Conservation (phyloP, 257 asterid species). For the Salvia miltiorrhiza region DNA sequence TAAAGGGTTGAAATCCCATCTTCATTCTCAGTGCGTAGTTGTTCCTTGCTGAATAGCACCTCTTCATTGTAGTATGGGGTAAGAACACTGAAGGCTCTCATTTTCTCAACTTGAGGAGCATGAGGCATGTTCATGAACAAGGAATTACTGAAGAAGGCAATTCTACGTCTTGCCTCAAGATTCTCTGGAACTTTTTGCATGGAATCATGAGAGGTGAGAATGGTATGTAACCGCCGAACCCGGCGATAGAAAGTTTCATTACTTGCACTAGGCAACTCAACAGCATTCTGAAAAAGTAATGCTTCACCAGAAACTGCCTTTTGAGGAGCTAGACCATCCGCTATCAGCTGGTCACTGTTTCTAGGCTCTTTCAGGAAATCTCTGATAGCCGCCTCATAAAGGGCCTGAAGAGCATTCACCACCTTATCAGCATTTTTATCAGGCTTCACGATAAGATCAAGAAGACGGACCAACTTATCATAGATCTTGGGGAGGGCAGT, state of each 20-base stretch:
- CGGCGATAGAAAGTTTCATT: slow-evolving; percentile 80
- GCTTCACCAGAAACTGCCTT: slow-evolving; percentile 50
- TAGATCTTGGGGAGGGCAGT: slow-evolving; percentile 64
- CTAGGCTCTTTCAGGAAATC: slow-evolving; percentile 81
- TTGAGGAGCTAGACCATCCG: slow-evolving; percentile 89
- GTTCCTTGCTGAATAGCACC: slow-evolving; percentile 86
- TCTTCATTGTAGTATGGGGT: slow-evolving; percentile 98
- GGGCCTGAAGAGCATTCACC: slow-evolving; percentile 95
- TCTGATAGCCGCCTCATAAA: slow-evolving; percentile 88
- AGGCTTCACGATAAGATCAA: slow-evolving; percentile 62
- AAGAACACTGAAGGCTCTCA: slow-evolving; percentile 97
- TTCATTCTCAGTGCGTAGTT: slow-evolving; percentile 94
- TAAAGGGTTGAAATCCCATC: slow-evolving; percentile 94
- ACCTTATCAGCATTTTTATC: slow-evolving; percentile 60
- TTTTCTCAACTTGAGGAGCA: slow-evolving; percentile 98
- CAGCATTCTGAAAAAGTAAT: slow-evolving; percentile 79
- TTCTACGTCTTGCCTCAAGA: slow-evolving; percentile 97
- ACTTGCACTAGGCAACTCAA: slow-evolving; percentile 66
- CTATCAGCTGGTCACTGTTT: slow-evolving; percentile 67
- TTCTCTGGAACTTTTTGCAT: slow-evolving; percentile 90
- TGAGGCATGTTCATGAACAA: slow-evolving; percentile 99
- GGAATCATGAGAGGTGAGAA: slow-evolving; percentile 93
- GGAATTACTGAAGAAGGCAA: slow-evolving; percentile 97
- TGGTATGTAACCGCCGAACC: slow-evolving; percentile 81
- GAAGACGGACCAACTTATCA: slow-evolving; percentile 75